Evolutionary conservation across 805 yeast species (phyloP), one percentile per base, ranked within the genome.

Genomic region (Saturnispora besseyi): DNA sequence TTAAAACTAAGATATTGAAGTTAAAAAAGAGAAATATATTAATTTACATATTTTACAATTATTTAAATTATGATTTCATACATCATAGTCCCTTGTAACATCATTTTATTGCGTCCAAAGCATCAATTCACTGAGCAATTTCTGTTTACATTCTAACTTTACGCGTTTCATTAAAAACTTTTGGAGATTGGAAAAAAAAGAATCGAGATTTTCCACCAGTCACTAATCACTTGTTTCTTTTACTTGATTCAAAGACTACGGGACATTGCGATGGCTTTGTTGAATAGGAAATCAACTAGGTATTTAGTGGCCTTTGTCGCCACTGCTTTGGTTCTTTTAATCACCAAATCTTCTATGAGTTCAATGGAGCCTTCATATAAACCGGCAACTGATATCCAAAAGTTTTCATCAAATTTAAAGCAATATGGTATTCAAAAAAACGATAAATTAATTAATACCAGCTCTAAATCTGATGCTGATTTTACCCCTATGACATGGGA

Each of bases 391-490:
- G 52, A 50, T 45, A 46, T 59, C 31, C 49, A 41, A 34, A 56
- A 55, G 44, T 60, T 61, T 44, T 51, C 60, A 12, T 56, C 63
- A 3, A 51, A 56, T 38, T 53, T 58, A 21, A 45, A 57, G 32
- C 54, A 57, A 34, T 57, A 56, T 46, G 67, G 67, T 13, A 51
- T 63, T 13, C 51, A 61, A 47, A 60, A 56, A 46, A 63, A 63
- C 49, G 59, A 59, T 18, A 62, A 60, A 50, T 52, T 63, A 41
- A 60, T 62, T 59, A 58, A 60, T 13, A 57, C 58, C 30, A 48
- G 57, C 28, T 48, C 53, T 24, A 37, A 56, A 24, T 22, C 53
- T 13, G 49, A 48, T 32, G 57, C 58, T 41, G 50, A 51, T 4
- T 61, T 52, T 45, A 62, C 62, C 3, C 53, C 54, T 41, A 53